Evolutionary conservation across 2,329 filamentous ascomycete species (phyloP).

Genomic region (Bertia moriformis): DNA sequence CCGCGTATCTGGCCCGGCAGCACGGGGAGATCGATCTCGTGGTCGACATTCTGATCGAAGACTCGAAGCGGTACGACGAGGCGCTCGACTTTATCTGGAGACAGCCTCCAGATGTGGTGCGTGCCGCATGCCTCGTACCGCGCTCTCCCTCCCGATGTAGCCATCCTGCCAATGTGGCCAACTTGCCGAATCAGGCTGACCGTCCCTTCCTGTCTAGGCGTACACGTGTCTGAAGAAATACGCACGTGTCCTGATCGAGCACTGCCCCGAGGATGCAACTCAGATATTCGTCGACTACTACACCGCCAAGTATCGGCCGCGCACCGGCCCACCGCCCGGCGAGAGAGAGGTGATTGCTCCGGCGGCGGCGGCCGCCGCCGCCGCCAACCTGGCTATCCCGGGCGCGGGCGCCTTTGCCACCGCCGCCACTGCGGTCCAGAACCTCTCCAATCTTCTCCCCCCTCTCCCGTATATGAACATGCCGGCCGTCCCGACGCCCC

Average conservation of each 20-base stretch:
- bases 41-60: conserved; percentile 88
- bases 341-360: conserved; percentile 18
- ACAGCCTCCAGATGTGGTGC: conserved; percentile 61
- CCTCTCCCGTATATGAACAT: conserved; percentile 75
- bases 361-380: conserved; percentile 27
- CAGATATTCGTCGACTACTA: conserved; percentile 90
- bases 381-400: not conserved
- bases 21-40: conserved; percentile 88
- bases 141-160: conserved; percentile 13
- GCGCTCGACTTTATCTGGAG: conserved; percentile 85
- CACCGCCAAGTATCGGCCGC: conserved; percentile 67
- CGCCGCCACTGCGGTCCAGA: conserved; percentile 50
- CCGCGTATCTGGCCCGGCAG: conserved; percentile 84
- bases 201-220: conserved; percentile 33
- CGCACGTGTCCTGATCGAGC: conserved; percentile 73
- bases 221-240: conserved; percentile 91
- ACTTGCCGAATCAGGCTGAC: too few species aligned
- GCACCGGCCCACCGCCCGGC: conserved; percentile 34
- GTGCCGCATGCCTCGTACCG: conserved; percentile 12
- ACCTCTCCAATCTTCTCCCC: conserved; percentile 68
- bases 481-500: conserved; percentile 36
- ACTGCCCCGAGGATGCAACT: conserved; percentile 71
- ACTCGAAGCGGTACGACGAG: conserved; percentile 78
- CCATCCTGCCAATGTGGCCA: not conserved
- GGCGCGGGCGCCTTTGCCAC: conserved; percentile 2